Percentiles rank a stretch among this genome's conserved stretches.
Evolutionary conservation across 139 green algal genomes (phyloP).

Genomic region (Chlorella vulgaris): DNA sequence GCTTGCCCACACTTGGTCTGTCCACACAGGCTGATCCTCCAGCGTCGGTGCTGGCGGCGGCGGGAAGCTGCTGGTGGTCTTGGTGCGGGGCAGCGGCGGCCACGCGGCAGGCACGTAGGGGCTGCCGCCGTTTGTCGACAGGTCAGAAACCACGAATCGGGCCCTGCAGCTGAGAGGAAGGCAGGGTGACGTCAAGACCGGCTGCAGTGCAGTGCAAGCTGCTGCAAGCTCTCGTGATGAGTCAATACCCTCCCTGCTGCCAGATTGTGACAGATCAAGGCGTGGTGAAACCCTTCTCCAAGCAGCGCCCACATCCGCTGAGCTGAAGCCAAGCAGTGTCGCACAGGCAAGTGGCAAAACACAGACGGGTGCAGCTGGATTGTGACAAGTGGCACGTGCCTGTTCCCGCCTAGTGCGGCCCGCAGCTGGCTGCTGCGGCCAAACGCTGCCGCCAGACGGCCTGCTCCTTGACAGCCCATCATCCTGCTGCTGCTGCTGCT

Average conservation of each 20-base stretch:
- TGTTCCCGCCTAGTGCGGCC: not conserved
- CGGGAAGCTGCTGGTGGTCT: constrained; percentile 11
- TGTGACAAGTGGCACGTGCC: not conserved
- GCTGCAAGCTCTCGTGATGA: too few species aligned
- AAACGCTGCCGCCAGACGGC: not conserved
- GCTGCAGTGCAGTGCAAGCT: too few species aligned
- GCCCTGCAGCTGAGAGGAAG: not conserved
- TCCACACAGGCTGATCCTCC: constrained; percentile 49
- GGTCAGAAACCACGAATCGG: constrained; percentile 7
- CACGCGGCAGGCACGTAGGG: not conserved
- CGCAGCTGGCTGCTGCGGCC: constrained; percentile 6
- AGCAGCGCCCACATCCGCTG: too few species aligned
- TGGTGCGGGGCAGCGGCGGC: not conserved
- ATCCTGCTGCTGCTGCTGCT: constrained; percentile 1
- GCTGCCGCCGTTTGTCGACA: constrained; percentile 4
- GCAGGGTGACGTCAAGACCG: not conserved
- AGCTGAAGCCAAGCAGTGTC: too few species aligned
- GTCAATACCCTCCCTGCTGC: too few species aligned
- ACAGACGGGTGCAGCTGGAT: too few species aligned
- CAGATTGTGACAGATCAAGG: too few species aligned
- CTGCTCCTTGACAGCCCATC: not conserved
- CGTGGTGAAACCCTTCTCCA: too few species aligned
- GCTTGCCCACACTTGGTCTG: constrained; percentile 40
- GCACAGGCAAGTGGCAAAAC: too few species aligned
- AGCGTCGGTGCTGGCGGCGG: constrained; percentile 14